A percentile compares a stretch with the other conserved stretches of the same genome.
Conservation (phyloP, 208 protist species). For the Acanthamoeba lenticulata region DNA sequence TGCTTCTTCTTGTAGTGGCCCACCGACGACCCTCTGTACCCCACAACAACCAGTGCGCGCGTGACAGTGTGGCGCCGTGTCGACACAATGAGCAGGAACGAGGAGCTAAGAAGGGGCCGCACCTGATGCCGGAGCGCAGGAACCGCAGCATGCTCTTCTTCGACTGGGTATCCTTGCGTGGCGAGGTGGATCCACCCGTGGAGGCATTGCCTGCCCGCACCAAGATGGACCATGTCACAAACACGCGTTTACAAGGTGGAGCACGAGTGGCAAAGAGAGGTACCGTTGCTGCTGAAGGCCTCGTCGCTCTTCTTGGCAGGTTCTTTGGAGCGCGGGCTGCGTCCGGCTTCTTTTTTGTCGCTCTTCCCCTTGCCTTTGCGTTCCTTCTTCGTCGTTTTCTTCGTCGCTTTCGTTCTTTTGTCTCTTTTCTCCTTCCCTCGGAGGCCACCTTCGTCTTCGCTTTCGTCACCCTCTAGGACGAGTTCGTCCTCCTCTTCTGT, state of each 20-base stretch:
- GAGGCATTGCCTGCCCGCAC: no score
- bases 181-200: no score
- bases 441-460: background rate
- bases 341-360: background rate
- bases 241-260: background rate
- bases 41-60: background rate
- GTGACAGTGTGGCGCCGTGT: no score
- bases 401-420: constrained; percentile 25
- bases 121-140: background rate
- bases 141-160: constrained; percentile 44
- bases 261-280: background rate
- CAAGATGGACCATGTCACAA: background rate
- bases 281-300: background rate
- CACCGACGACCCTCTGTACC: background rate
- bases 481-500: background rate
- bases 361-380: background rate
- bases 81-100: background rate
- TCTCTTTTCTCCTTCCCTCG: background rate
- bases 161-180: constrained; percentile 7
- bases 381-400: background rate
- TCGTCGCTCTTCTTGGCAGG: background rate
- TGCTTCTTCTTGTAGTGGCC: constrained; percentile 56
- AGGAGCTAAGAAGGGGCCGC: background rate
- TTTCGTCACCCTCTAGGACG: background rate
- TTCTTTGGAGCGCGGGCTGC: background rate